Conservation (phyloP, 192 early-diverging fungal genomes). For the Thoreauomyces humboldtii region DNA sequence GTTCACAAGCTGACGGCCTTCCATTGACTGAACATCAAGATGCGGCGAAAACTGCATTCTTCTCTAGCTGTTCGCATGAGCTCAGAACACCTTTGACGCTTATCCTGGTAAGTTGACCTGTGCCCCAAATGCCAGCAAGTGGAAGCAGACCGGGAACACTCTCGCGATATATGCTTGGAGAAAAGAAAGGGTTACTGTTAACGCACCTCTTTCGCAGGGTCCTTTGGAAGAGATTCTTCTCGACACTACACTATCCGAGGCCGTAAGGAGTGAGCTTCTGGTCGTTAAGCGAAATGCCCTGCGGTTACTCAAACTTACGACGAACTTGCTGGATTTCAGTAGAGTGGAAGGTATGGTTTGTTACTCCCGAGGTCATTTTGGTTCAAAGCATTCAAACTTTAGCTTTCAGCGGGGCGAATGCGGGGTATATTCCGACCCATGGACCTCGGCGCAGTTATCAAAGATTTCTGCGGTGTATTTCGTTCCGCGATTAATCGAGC, state of each 20-base stretch:
- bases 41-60: slow-evolving; percentile 19
- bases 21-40: no score
- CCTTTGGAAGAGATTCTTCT: slow-evolving; percentile 43
- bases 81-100: slow-evolving; percentile 46
- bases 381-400: no score
- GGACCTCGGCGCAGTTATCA: neutral
- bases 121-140: no score
- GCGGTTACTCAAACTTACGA: slow-evolving; percentile 49
- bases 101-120: no score
- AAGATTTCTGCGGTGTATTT: slow-evolving; percentile 18
- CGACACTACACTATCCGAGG: slow-evolving; percentile 7
- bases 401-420: slow-evolving; percentile 15
- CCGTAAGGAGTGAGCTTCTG: slow-evolving; percentile 25
- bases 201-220: no score
- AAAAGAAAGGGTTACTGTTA: no score
- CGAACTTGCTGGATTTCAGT: slow-evolving; percentile 47
- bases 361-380: no score
- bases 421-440: slow-evolving; percentile 5
- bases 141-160: no score
- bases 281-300: slow-evolving; percentile 44
- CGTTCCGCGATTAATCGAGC: slow-evolving; percentile 17
- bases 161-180: no score
- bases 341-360: slow-evolving; percentile 44
- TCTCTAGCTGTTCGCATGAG: slow-evolving; percentile 1
- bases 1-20: no score